A percentile compares a stretch with the other conserved stretches of the same genome.
These are phyloP conservation scores for Fusarium palustre DNA, from an alignment of 2,329 filamentous ascomycete genomes.

Conservation along the genomic window DNA sequence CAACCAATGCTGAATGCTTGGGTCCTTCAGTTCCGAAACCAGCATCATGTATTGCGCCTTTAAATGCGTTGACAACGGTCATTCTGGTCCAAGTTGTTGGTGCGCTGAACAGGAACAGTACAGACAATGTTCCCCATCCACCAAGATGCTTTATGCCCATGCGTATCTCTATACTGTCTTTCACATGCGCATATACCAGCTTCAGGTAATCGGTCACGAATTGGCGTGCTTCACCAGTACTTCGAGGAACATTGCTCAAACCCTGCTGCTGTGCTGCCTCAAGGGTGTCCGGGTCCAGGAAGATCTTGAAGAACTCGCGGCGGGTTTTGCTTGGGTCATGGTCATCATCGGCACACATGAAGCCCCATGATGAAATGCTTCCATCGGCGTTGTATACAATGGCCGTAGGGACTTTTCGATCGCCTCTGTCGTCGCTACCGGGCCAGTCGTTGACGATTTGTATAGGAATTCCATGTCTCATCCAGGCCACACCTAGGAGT, in stretches of 20 bases:
- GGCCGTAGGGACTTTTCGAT: slow-evolving; percentile 66
- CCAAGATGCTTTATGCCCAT: slow-evolving; percentile 52
- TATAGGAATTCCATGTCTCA: slow-evolving; percentile 56
- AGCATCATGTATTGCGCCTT: slow-evolving; percentile 58
- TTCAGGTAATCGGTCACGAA: slow-evolving; percentile 63
- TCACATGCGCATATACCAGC: slow-evolving; percentile 62
- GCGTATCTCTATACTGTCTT: slow-evolving; percentile 57
- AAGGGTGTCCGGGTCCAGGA: slow-evolving; percentile 61
- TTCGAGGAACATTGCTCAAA: slow-evolving; percentile 56
- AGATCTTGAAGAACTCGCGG: slow-evolving; percentile 68
- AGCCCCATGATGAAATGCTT: slow-evolving; percentile 64
- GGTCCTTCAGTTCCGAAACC: slow-evolving; percentile 61
- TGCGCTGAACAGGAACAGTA: slow-evolving; percentile 68
- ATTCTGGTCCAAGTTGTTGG: slow-evolving; percentile 67
- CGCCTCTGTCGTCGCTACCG: slow-evolving; percentile 62
- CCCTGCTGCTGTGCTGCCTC: slow-evolving; percentile 57
- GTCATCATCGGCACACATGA: slow-evolving; percentile 62
- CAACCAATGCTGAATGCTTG: slow-evolving; percentile 55
- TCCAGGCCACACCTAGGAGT: slow-evolving; percentile 52
- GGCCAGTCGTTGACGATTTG: slow-evolving; percentile 66
- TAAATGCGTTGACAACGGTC: slow-evolving; percentile 64
- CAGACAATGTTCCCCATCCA: slow-evolving; percentile 58
- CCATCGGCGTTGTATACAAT: slow-evolving; percentile 59
- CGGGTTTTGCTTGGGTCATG: slow-evolving; percentile 48
- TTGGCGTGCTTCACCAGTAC: slow-evolving; percentile 57